Percentiles rank a stretch among this genome's conserved stretches.
phyloP scores from a whole-genome alignment of 352 stramenopile genomes.

The Pythium oligandrum region DNA sequence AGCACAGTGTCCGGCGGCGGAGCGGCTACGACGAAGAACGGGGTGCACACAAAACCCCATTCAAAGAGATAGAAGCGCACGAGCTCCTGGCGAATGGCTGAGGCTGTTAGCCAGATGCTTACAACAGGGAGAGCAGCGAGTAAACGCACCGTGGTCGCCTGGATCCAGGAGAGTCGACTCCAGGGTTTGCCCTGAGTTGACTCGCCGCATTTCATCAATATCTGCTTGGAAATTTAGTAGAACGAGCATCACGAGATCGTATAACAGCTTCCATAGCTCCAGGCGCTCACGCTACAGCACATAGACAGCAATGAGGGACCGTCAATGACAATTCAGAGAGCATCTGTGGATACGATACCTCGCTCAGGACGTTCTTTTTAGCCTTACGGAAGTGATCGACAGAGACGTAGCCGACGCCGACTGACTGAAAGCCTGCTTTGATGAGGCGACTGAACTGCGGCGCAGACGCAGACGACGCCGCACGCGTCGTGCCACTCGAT shows the following conservation, averaged over 20 bases:
- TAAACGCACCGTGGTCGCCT: constrained; percentile 18
- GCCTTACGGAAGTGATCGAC: constrained; percentile 53
- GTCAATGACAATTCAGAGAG: background rate
- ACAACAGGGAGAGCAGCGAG: background rate
- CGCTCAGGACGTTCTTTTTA: constrained; percentile 41
- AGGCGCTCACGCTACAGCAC: constrained; percentile 32
- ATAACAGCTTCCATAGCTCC: constrained; percentile 49
- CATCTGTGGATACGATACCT: constrained; percentile 12
- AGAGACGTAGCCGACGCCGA: constrained; percentile 48
- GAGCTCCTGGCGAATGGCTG: constrained; percentile 33
- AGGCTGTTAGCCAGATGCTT: constrained; percentile 13
- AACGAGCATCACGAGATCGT: constrained; percentile 61
- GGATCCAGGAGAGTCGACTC: constrained; percentile 20
- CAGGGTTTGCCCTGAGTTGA: constrained; percentile 16
- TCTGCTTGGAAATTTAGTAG: constrained; percentile 61
- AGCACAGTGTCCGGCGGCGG: constrained; percentile 30
- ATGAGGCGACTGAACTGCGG: constrained; percentile 46
- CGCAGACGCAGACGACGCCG: constrained; percentile 1
- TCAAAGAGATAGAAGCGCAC: constrained; percentile 57
- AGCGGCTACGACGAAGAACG: constrained; percentile 27
- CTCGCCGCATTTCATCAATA: constrained; percentile 23
- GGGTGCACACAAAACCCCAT: constrained; percentile 51
- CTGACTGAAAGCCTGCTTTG: constrained; percentile 28
- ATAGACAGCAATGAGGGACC: background rate
- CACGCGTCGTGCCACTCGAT: background rate